These are phyloP conservation scores for Cucurbita pepo DNA, from an alignment of 306 rosid species.

Conservation along the genomic window DNA sequence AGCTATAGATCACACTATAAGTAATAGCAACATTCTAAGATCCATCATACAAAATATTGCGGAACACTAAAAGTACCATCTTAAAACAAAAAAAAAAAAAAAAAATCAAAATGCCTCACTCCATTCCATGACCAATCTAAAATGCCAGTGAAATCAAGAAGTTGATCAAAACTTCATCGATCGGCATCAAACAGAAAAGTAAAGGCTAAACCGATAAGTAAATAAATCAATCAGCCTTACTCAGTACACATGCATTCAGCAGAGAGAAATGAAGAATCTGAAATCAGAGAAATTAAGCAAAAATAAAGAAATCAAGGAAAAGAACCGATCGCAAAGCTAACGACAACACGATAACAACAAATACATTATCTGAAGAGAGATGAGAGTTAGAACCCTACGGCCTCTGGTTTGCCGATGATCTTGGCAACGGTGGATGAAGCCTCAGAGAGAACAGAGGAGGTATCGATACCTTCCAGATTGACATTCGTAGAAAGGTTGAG, in stretches of 20 bases:
- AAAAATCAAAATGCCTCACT: not conserved
- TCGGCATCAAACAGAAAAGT: not conserved
- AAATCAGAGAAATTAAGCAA: not conserved
- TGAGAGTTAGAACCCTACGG: slow-evolving; percentile 22
- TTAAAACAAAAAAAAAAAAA: not conserved
- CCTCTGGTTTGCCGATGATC: slow-evolving; percentile 61
- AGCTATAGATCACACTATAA: not conserved
- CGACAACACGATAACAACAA: not conserved
- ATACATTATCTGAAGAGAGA: not conserved
- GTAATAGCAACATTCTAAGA: not conserved
- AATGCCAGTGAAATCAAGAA: not conserved
- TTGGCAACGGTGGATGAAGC: slow-evolving; percentile 74
- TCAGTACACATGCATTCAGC: not conserved
- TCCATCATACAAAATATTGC: not conserved
- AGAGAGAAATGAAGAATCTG: not conserved
- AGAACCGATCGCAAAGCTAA: not conserved
- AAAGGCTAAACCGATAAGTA: not conserved
- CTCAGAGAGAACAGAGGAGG: slow-evolving; percentile 81
- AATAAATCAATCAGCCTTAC: not conserved
- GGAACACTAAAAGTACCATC: not conserved
- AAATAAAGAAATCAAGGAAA: not conserved
- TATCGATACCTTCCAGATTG: slow-evolving; percentile 53
- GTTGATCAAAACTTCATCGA: not conserved
- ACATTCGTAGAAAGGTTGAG: slow-evolving; percentile 75
- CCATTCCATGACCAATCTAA: not conserved